Evolutionary conservation across 306 rosid genomes (phyloP).

Genomic region (Glycine tomentella): DNA sequence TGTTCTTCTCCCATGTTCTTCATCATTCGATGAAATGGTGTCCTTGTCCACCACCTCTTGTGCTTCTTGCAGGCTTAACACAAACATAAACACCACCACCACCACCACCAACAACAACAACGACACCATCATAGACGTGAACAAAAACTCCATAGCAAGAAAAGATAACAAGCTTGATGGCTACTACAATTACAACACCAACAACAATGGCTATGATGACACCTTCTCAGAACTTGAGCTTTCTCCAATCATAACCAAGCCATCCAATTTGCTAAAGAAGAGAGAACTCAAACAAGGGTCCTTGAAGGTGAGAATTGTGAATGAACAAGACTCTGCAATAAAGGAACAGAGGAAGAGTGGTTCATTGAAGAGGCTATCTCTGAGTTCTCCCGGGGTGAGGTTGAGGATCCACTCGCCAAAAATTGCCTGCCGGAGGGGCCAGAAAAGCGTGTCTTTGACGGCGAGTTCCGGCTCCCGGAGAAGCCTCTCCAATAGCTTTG

Average conservation of each 20-base stretch:
- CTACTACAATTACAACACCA: constrained; percentile 11
- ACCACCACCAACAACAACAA: constrained; percentile 23
- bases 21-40: constrained; percentile 58
- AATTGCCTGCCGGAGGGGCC: constrained; percentile 45
- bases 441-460: constrained; percentile 51
- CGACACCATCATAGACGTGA: constrained; percentile 66
- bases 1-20: constrained; percentile 54
- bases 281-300: constrained; percentile 44
- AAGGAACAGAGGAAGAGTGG: constrained; percentile 49
- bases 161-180: constrained; percentile 41
- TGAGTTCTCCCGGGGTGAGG: constrained; percentile 57
- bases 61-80: constrained; percentile 8
- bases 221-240: constrained; percentile 57
- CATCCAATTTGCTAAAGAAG: constrained; percentile 27
- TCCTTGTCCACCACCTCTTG: constrained; percentile 45
- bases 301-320: constrained; percentile 41
- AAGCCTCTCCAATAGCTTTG: constrained; percentile 66
- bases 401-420: constrained; percentile 67
- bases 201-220: constrained; percentile 10
- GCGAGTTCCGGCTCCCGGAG: constrained; percentile 47
- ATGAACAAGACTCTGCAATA: constrained; percentile 6
- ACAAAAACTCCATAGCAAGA: constrained; percentile 49
- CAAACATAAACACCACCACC: neutral
- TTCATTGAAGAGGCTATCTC: constrained; percentile 41
- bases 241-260: constrained; percentile 63